phyloP scores from a whole-genome alignment of 805 yeast genomes.

The Babjeviella inositovora region DNA sequence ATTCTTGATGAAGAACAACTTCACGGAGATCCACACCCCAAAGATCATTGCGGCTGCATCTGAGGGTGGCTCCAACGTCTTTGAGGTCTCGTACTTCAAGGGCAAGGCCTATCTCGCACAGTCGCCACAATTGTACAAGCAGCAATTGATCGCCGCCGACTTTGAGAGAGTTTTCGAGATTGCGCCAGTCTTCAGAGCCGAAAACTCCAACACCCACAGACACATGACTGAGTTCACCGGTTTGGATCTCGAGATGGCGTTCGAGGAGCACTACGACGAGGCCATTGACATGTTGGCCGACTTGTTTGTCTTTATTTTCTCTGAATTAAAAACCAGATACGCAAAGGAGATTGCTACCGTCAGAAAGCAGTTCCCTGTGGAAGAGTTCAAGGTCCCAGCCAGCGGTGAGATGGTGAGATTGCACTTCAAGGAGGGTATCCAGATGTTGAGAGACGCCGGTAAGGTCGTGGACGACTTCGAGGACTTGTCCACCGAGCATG shows the following conservation, averaged over 20 bases:
- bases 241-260: conserved; percentile 93
- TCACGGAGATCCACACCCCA: conserved; percentile 92
- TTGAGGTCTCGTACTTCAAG: conserved; percentile 87
- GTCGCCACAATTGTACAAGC: conserved; percentile 96
- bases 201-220: conserved; percentile 97
- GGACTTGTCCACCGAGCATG: conserved; percentile 88
- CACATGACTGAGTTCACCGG: conserved; percentile 99
- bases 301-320: conserved; percentile 77
- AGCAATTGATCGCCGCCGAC: conserved; percentile 95
- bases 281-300: conserved; percentile 47
- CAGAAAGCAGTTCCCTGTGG: conserved; percentile 92
- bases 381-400: conserved; percentile 88
- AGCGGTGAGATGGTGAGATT: conserved; percentile 88
- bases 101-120: conserved; percentile 90
- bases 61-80: conserved; percentile 97
- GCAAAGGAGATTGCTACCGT: conserved; percentile 77
- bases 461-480: conserved; percentile 76
- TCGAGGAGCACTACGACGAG: conserved; percentile 97
- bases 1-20: conserved; percentile 49
- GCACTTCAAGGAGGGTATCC: conserved; percentile 83
- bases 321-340: conserved; percentile 67
- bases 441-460: conserved; percentile 75
- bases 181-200: conserved; percentile 98
- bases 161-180: conserved; percentile 92
- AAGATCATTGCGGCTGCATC: conserved; percentile 90